Evolutionary conservation across 495 filamentous ascomycete species (phyloP).

Genomic region (Lindgomyces ingoldianus): DNA sequence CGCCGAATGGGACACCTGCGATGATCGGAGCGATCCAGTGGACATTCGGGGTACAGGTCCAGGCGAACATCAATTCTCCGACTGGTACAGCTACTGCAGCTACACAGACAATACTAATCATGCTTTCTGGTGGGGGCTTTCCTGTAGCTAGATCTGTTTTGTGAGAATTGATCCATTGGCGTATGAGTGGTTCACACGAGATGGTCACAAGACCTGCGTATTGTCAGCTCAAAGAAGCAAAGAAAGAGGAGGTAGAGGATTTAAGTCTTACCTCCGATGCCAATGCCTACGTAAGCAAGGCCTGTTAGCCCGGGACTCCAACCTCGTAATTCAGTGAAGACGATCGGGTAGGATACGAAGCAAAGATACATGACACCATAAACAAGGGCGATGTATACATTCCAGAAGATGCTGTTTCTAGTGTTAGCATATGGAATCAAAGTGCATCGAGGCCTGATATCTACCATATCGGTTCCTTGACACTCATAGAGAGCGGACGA

Average conservation of each 20-base stretch:
- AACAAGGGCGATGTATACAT: constrained; percentile 66
- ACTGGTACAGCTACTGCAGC: constrained; percentile 67
- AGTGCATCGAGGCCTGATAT: constrained; percentile 4
- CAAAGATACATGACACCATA: constrained; percentile 77
- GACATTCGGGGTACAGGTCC: constrained; percentile 73
- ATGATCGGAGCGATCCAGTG: constrained; percentile 75
- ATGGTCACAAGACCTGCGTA: constrained; percentile 55
- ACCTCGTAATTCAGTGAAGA: constrained; percentile 69
- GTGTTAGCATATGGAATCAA: neutral
- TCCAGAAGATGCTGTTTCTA: constrained; percentile 70
- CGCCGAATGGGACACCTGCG: constrained; percentile 76
- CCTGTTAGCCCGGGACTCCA: constrained; percentile 73
- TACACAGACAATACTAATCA: constrained; percentile 69
- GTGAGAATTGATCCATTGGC: constrained; percentile 71
- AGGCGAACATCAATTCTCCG: constrained; percentile 76
- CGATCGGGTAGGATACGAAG: constrained; percentile 82
- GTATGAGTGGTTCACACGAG: constrained; percentile 66
- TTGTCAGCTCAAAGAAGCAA: neutral
- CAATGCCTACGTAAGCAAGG: constrained; percentile 81
- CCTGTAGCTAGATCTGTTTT: constrained; percentile 68
- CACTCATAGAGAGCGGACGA: constrained; percentile 73
- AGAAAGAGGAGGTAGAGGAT: no score
- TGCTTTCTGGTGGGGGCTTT: constrained; percentile 68
- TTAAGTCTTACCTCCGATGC: constrained; percentile 71
- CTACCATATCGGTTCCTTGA: constrained; percentile 81